A percentile compares a stretch with the other conserved stretches of the same genome.
These are phyloP conservation scores for Eucalyptus melliodora DNA, from an alignment of 345 rosid genomes.

Conservation along the genomic window DNA sequence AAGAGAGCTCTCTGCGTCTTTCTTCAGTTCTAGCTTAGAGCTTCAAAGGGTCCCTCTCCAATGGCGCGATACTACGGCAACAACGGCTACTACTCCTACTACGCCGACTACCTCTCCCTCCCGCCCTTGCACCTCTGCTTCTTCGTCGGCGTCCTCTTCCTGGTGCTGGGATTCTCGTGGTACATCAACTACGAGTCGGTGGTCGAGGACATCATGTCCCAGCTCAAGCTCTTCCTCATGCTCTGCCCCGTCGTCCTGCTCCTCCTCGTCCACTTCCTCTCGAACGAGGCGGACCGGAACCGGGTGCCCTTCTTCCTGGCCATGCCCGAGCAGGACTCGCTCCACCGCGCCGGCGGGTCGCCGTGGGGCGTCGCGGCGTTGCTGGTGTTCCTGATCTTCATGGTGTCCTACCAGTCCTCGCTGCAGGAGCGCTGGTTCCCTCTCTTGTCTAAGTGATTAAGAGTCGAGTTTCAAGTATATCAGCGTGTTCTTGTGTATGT, in stretches of 20 bases:
- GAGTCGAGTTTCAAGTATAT: background rate
- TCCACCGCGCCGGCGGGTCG: slow-evolving; percentile 11
- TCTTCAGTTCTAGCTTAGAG: background rate
- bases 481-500: background rate
- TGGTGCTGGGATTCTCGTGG: background rate
- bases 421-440: slow-evolving; percentile 26
- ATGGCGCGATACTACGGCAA: background rate
- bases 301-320: background rate
- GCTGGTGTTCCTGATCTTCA: slow-evolving; percentile 14
- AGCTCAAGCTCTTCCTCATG: slow-evolving; percentile 1
- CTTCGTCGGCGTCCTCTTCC: background rate
- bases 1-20: background rate
- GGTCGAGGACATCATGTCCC: background rate
- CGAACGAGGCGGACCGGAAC: background rate
- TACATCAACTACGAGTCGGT: slow-evolving; percentile 2
- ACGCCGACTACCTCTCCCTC: background rate
- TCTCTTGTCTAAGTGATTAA: slow-evolving; percentile 1
- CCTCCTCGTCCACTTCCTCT: background rate
- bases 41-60: background rate
- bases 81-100: background rate
- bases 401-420: slow-evolving; percentile 23
- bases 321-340: background rate
- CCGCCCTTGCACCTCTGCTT: background rate
- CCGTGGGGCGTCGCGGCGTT: slow-evolving; percentile 20
- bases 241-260: background rate